phyloP scores from a whole-genome alignment of 441 rosid genomes.

The Kokia cookei region DNA sequence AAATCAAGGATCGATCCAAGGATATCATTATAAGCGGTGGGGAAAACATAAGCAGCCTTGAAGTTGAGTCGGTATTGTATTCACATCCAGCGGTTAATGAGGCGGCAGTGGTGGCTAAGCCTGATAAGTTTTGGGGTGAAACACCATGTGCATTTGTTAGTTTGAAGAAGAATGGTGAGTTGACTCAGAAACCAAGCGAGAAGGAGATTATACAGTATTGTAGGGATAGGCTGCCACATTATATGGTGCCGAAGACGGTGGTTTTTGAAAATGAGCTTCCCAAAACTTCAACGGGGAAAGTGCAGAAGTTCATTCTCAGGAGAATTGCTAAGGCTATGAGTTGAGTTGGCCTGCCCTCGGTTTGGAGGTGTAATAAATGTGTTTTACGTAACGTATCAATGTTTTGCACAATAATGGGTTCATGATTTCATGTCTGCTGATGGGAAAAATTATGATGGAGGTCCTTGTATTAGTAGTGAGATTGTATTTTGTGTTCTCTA shows the following conservation, averaged over 20 bases:
- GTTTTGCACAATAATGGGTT: no score
- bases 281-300: slow-evolving; percentile 55
- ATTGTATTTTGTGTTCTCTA: no score
- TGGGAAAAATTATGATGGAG: no score
- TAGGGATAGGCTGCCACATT: slow-evolving; percentile 29
- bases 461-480: no score
- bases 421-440: no score
- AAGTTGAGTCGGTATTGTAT: slow-evolving; percentile 49
- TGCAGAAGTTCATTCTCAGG: slow-evolving; percentile 43
- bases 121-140: slow-evolving; percentile 54
- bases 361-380: not conserved
- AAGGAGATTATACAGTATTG: slow-evolving; percentile 41
- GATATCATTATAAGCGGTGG: slow-evolving; percentile 61
- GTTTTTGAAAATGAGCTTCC: slow-evolving; percentile 45
- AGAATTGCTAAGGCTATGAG: slow-evolving; percentile 47
- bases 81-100: slow-evolving; percentile 40
- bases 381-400: no score
- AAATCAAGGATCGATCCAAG: slow-evolving; percentile 54
- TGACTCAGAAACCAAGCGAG: slow-evolving; percentile 21
- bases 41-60: slow-evolving; percentile 45
- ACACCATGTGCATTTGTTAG: slow-evolving; percentile 53
- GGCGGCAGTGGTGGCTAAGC: slow-evolving; percentile 56
- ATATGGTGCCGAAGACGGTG: slow-evolving; percentile 48
- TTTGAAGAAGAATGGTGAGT: slow-evolving; percentile 18
- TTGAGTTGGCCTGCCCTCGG: not conserved